Evolutionary conservation across 2,329 filamentous ascomycete species (phyloP), one percentile per base, ranked within the genome.

Genomic region (Phoma sp.): DNA sequence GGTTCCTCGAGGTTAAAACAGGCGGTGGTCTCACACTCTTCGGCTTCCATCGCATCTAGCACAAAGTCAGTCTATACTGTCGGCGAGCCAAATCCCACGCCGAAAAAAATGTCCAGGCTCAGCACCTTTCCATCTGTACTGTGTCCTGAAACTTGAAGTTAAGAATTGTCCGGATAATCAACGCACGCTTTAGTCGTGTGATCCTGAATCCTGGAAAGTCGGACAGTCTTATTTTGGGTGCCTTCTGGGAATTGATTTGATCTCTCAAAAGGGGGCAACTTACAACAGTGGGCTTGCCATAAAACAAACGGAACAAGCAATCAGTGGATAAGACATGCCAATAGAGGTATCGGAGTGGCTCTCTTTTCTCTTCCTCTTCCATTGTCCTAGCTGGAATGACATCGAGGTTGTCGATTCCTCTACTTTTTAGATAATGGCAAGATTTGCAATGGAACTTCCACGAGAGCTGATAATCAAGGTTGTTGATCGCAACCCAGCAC

Each of bases 401-500:
- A 35, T 71, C 68, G n/a, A 72, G 44, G 3, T 57, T 53, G 43
- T 70, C 63, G 25, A 68, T 59, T 7, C 60, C 60, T 15, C 43
- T 59, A 17, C 46, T 45, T 35, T 65, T 69, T 3, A 70, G 19
- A 24, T 55, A 65, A 1, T 69, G 65, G 43, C 65, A 72, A 0
- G 63, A 52, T 41, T 70, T 70, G 52, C 61, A 59, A 43, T 72
- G 69, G 21, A 72, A 69, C 21, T 65, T 67, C 66, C 68, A 72
- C 2, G 65, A 61, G 6, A 71, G 51, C 32, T 69, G 67, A 36
- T 69, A 70, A 22, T 72, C 67, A 12, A 69, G 65, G 36, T 67
- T 65, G 31, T 53, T 64, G 31, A 68, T 61, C 2, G 63, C 60
- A 15, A 67, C 66, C 68, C 67, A 71, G 4, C 57, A 43, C 3